Base-by-base conservation (phyloP, 2,329 filamentous ascomycete genomes). In the Ophiostoma himal-ulmi region DNA sequence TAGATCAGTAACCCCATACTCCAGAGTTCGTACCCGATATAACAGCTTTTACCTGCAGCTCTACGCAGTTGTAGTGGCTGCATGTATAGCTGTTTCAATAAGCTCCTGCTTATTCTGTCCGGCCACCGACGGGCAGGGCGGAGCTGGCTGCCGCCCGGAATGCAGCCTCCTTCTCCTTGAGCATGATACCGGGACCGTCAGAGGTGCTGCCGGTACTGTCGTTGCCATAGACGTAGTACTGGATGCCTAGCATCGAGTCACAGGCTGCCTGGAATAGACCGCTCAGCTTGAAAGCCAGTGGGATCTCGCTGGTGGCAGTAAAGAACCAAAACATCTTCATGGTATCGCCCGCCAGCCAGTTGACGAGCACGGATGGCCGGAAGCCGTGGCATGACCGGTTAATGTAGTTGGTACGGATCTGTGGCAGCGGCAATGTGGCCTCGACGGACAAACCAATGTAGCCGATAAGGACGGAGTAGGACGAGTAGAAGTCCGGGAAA, bases 271-370 rank as follows among this genome's bases (percentile, higher is more conserved):
- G 92, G 79, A 95, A 93, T 70, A 93, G 83, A 74, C 91, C 92
- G 77, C 91, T 94, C 26, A 92, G 80, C 82, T 94, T 94, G 80
- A 95, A 96, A 1, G 90, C 88, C 84, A 85, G 85, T 0, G 92
- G 91, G 41, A 95, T 92, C 75, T 85, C 83, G 4, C 86, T 86
- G 1, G 84, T 86, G 0, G 89, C 86, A 1, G 89, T 91, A 72
- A 94, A 90, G 81, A 94, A 95, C 88, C 88, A 90, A 76, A 93
- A 91, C 85, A 94, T 91, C 84, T 96, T 96, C 89, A 95, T 93
- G 10, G 86, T 83, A 79, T 96, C 92, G 72, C 92, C 92, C 2
- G 90, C 81, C 69, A 96, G 82, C 92, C 92, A 96, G 78, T 89
- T 93, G 37, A 83, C 86, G 71, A 95, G 81, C 5, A 96, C 89